Percentiles rank a stretch among this genome's conserved stretches.
Evolutionary conservation across 495 filamentous ascomycete genomes (phyloP).

Genomic region (Lepraria neglecta): DNA sequence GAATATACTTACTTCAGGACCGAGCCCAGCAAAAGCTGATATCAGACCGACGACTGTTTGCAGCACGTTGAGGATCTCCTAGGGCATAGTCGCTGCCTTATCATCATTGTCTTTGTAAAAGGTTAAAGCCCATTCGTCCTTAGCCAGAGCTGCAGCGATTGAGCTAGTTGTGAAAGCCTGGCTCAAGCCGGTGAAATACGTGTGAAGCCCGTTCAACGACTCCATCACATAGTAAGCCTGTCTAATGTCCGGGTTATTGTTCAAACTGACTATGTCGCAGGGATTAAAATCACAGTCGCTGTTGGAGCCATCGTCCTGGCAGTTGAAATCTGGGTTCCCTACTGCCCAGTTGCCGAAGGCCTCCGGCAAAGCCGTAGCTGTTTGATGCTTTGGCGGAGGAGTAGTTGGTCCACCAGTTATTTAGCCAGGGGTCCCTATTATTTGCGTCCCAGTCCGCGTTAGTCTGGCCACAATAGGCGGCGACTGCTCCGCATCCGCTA

Average conservation of each 20-base stretch:
- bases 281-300: conserved; percentile 28
- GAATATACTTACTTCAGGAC: background rate
- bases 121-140: conserved; percentile 28
- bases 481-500: conserved; percentile 27
- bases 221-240: conserved; percentile 30
- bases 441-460: conserved; percentile 25
- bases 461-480: conserved; percentile 26
- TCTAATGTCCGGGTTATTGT: conserved; percentile 23
- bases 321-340: conserved; percentile 30
- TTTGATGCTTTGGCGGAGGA: conserved; percentile 18
- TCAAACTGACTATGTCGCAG: conserved; percentile 27
- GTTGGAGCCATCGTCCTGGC: conserved; percentile 28
- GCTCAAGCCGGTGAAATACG: conserved; percentile 27
- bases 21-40: conserved; percentile 27
- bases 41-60: conserved; percentile 27
- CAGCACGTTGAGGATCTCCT: conserved; percentile 23
- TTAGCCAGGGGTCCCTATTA: conserved; percentile 28
- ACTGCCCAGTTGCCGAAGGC: conserved; percentile 31
- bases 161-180: conserved; percentile 28
- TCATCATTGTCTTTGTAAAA: conserved; percentile 32
- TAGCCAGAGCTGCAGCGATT: conserved; percentile 28
- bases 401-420: conserved; percentile 28
- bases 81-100: conserved; percentile 22
- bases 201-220: conserved; percentile 25
- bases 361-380: conserved; percentile 24